Conservation (phyloP, 768 basidiomycete genomes). For the Dictyophora rubrovolvata region DNA sequence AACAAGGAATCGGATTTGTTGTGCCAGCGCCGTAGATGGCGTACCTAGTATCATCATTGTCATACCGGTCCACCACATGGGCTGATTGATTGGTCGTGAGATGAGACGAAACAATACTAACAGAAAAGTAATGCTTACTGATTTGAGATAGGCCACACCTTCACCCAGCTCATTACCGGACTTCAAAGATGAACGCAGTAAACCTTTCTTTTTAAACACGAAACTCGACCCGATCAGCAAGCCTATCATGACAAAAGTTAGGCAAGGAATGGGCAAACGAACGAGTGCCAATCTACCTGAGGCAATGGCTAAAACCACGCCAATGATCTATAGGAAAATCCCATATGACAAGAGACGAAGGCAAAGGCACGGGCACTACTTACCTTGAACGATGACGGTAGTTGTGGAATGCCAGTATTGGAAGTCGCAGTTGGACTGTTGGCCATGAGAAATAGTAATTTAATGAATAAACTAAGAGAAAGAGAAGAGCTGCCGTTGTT, state of each 20-base stretch:
- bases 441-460: not conserved
- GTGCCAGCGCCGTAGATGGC: not conserved
- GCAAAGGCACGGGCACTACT: not conserved
- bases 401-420: not conserved
- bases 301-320: slow-evolving; percentile 25
- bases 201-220: slow-evolving; percentile 50
- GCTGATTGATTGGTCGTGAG: slow-evolving; percentile 12
- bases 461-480: not conserved
- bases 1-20: not conserved
- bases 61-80: slow-evolving; percentile 47
- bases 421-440: not conserved
- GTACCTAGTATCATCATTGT: slow-evolving; percentile 21
- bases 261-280: not conserved
- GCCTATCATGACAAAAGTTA: slow-evolving; percentile 23
- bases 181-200: slow-evolving; percentile 19
- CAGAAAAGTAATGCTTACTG: slow-evolving; percentile 15
- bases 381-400: not conserved
- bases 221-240: slow-evolving; percentile 40
- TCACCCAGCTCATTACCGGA: slow-evolving; percentile 23
- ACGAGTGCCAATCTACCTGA: not conserved
- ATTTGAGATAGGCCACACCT: slow-evolving; percentile 23
- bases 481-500: not conserved
- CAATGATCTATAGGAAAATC: slow-evolving; percentile 11
- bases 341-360: not conserved
- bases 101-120: not conserved